Base-by-base conservation (phyloP, 208 protist species). In the Hexamita inflata region DNA sequence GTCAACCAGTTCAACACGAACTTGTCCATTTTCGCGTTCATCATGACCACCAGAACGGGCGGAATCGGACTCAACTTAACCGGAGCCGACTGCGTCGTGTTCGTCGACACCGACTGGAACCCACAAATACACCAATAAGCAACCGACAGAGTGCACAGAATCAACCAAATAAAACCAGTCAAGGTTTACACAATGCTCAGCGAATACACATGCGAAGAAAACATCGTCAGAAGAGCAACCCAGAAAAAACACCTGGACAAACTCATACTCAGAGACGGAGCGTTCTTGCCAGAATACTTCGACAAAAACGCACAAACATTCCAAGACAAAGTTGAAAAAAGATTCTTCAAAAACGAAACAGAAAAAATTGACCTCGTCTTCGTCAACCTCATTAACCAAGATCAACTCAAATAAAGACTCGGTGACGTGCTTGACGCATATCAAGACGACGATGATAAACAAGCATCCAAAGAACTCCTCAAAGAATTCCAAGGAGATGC, bases 51-150 rank as follows among this genome's bases (percentile, higher is more conserved):
- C 40, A 85, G 94, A 39, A 90, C 89, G 9, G 94, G 94, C 65
- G 93, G 94, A 57, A 82, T 98, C 0, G 95, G 95, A 24, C 82
- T 98, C n/a, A 98, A 98, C 81, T 82, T 99, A 24, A 95, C 92
- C 32, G 92, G 91, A 42, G 96, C 96, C 9, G 93, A 98, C 81
- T 98, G 92, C 19, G 94, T 98, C 58, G 95, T 99, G 42, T 97
- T 99, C 79, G 97, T 96, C 81, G 96, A 98, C 83, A 91, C 82
- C 40, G 94, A 98, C 82, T 98, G 93, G 94, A 99, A 99, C 85
- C 96, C 96, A 0, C 78, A 81, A 9, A 80, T 82, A 45, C 85
- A 89, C 74, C 28, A 74, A 59, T 83, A 89, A 75, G 92, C 93
- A 32, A 96, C 95, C 88, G 94, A 98, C 74, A 35, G 82, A 45